A percentile compares a stretch with the other conserved stretches of the same genome.
phyloP scores from a whole-genome alignment of 306 rosid genomes.

The Dicorynia guianensis region DNA sequence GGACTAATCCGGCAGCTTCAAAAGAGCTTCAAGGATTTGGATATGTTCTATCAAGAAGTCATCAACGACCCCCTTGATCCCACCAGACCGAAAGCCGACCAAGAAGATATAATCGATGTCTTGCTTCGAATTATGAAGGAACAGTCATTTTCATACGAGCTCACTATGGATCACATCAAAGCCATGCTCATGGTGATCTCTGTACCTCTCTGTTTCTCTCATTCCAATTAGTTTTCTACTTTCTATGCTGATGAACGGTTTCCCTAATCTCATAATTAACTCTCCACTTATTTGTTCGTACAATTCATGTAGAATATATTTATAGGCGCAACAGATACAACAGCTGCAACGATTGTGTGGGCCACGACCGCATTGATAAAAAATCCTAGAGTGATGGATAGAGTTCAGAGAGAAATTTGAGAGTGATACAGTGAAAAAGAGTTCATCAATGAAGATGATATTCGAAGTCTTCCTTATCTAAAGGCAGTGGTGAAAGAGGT shows the following conservation, averaged over 20 bases:
- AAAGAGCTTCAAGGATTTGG: slow-evolving; percentile 16
- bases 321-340: background rate
- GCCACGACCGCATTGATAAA: background rate
- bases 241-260: too few relatives aligned
- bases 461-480: background rate
- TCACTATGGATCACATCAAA: background rate
- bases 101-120: background rate
- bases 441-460: background rate
- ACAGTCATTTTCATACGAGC: background rate
- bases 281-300: too few relatives aligned
- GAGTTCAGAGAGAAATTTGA: background rate
- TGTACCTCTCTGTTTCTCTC: too few relatives aligned
- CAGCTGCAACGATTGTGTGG: background rate
- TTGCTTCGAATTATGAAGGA: background rate
- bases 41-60: slow-evolving; percentile 35
- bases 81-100: background rate
- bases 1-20: slow-evolving; percentile 13
- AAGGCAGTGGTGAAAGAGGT: background rate
- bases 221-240: too few relatives aligned
- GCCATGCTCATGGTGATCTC: background rate
- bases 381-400: background rate
- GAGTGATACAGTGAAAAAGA: background rate
- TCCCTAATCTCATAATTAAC: too few relatives aligned
- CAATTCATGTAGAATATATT: background rate
- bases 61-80: background rate